These are phyloP conservation scores for Nakazawaea populi DNA, from an alignment of 805 yeast genomes.

Conservation along the genomic window DNA sequence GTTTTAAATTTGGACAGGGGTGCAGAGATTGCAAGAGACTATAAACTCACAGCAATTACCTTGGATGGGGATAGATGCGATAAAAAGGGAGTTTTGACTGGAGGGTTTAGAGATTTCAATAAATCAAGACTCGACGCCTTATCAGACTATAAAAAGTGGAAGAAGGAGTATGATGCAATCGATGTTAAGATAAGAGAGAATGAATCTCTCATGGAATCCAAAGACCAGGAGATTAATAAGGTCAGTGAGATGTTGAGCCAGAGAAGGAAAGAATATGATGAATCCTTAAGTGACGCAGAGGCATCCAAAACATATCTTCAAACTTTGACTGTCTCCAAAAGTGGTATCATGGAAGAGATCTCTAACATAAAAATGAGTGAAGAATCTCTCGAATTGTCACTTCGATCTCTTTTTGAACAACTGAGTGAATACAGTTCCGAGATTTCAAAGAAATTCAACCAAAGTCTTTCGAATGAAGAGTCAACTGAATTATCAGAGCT, in stretches of 20 bases:
- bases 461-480: constrained; percentile 47
- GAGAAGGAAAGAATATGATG: constrained; percentile 36
- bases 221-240: constrained; percentile 48
- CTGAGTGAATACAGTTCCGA: constrained; percentile 43
- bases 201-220: constrained; percentile 28
- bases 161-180: constrained; percentile 36
- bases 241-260: constrained; percentile 37
- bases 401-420: constrained; percentile 32
- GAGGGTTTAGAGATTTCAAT: constrained; percentile 76
- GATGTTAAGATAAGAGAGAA: constrained; percentile 34
- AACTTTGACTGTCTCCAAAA: constrained; percentile 33
- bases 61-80: constrained; percentile 90
- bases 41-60: constrained; percentile 72
- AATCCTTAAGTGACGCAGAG: constrained; percentile 34
- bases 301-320: constrained; percentile 36
- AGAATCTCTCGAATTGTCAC: constrained; percentile 26
- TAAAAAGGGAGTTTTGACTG: constrained; percentile 76
- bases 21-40: constrained; percentile 54
- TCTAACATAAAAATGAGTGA: constrained; percentile 27
- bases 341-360: constrained; percentile 38
- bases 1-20: constrained; percentile 66
- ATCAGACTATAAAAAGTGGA: constrained; percentile 48
- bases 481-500: constrained; percentile 30
- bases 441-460: constrained; percentile 44
- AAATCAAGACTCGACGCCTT: constrained; percentile 68